phyloP scores from a whole-genome alignment of 805 yeast genomes.

The Suhomyces tanzawaensis region DNA sequence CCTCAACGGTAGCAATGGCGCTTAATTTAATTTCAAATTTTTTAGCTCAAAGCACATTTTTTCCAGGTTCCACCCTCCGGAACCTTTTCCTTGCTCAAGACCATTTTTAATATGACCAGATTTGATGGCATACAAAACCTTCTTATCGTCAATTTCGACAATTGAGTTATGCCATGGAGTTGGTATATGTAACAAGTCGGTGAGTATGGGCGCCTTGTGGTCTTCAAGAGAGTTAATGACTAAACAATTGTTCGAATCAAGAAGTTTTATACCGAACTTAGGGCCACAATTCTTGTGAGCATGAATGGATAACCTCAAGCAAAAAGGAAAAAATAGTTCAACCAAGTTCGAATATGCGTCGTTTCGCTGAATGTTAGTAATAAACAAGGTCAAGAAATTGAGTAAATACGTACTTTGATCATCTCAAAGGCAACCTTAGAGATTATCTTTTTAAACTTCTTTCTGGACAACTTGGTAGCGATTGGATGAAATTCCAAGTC shows the following conservation, averaged over 20 bases:
- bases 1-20: too few relatives aligned
- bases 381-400: background rate
- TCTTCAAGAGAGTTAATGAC: slow-evolving; percentile 47
- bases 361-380: slow-evolving; percentile 35
- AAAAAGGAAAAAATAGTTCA: slow-evolving; percentile 58
- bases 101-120: slow-evolving; percentile 12
- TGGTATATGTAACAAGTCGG: slow-evolving; percentile 59
- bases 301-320: slow-evolving; percentile 58
- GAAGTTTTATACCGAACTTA: slow-evolving; percentile 53
- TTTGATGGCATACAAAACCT: slow-evolving; percentile 23
- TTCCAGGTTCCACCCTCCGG: slow-evolving; percentile 24
- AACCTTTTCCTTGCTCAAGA: slow-evolving; percentile 12
- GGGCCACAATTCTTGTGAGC: slow-evolving; percentile 61
- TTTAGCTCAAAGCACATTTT: slow-evolving; percentile 10
- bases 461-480: slow-evolving; percentile 40
- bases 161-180: slow-evolving; percentile 67
- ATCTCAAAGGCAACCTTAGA: slow-evolving; percentile 59
- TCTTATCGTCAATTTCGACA: slow-evolving; percentile 38
- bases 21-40: slow-evolving; percentile 2
- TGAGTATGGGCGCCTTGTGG: slow-evolving; percentile 38
- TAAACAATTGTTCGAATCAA: slow-evolving; percentile 41
- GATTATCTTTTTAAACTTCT: slow-evolving; percentile 48
- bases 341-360: slow-evolving; percentile 65
- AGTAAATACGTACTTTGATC: slow-evolving; percentile 39
- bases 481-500: slow-evolving; percentile 47